Conservation (phyloP, 2,329 filamentous ascomycete genomes). For the Corynespora cassiicola region DNA sequence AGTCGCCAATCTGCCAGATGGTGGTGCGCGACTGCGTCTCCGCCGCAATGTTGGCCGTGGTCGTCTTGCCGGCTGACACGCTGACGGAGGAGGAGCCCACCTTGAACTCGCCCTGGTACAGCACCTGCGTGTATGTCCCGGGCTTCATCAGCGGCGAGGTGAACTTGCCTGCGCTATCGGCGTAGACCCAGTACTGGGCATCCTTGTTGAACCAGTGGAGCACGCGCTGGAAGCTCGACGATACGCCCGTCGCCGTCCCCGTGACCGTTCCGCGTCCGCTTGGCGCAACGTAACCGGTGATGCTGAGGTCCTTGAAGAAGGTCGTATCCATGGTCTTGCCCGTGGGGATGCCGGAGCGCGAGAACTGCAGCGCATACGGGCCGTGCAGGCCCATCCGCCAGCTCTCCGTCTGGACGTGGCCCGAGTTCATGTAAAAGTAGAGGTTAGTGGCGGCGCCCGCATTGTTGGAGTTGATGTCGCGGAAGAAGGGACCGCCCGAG, state of each 20-base stretch:
- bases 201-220: slow-evolving; percentile 69
- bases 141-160: slow-evolving; percentile 71
- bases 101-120: slow-evolving; percentile 66
- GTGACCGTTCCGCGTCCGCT: slow-evolving; percentile 65
- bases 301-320: slow-evolving; percentile 65
- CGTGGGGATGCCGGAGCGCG: slow-evolving; percentile 62
- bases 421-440: slow-evolving; percentile 74
- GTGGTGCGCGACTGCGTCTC: slow-evolving; percentile 57
- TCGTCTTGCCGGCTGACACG: slow-evolving; percentile 58
- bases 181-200: slow-evolving; percentile 71
- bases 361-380: slow-evolving; percentile 69
- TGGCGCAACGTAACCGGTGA: slow-evolving; percentile 65
- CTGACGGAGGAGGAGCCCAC: slow-evolving; percentile 55
- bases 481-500: slow-evolving; percentile 69
- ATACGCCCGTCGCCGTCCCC: slow-evolving; percentile 66
- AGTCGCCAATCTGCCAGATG: slow-evolving; percentile 70
- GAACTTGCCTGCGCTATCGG: slow-evolving; percentile 62
- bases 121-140: slow-evolving; percentile 71
- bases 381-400: slow-evolving; percentile 65
- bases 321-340: slow-evolving; percentile 56
- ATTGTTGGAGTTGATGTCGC: slow-evolving; percentile 71
- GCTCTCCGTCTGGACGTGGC: slow-evolving; percentile 63
- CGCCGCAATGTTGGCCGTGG: slow-evolving; percentile 59
- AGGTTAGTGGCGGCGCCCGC: slow-evolving; percentile 63
- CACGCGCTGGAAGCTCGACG: slow-evolving; percentile 59